A percentile compares a stretch with the other conserved stretches of the same genome.
Conservation (phyloP, 495 filamentous ascomycete species). For the Penicillium dipodomyicola region DNA sequence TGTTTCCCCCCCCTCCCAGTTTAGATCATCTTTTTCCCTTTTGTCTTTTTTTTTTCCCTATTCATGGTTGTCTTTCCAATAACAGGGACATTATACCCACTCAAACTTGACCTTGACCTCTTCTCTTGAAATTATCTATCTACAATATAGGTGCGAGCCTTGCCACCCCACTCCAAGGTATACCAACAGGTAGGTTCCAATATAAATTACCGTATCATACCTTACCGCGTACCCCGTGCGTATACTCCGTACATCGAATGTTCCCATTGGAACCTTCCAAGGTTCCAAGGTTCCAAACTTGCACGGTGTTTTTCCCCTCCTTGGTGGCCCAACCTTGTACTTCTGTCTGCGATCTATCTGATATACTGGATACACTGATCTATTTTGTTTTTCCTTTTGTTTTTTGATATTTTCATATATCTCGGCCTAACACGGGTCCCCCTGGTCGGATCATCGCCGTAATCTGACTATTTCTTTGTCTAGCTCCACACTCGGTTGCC, state of each 20-base stretch:
- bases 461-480: constrained; percentile 27
- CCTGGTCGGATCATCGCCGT: constrained; percentile 18
- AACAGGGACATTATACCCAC: background rate
- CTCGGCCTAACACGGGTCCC: constrained; percentile 7
- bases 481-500: constrained; percentile 22
- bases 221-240: background rate
- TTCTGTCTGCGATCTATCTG: constrained; percentile 22
- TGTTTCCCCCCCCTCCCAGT: constrained; percentile 4
- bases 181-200: constrained; percentile 13
- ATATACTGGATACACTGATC: background rate
- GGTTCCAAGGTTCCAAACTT: background rate
- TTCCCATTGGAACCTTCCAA: background rate
- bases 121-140: background rate
- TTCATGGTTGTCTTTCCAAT: constrained; percentile 7
- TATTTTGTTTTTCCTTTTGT: no score
- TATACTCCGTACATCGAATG: background rate
- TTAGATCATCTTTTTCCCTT: constrained; percentile 14
- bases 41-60: constrained; percentile 11
- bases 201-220: background rate
- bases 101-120: background rate
- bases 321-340: constrained; percentile 17
- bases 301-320: constrained; percentile 8
- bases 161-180: background rate
- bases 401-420: constrained; percentile 7
- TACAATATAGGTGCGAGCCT: background rate